Base-by-base conservation (phyloP, 2,329 filamentous ascomycete genomes). In the Teratosphaeria pseudoeucalypti region DNA sequence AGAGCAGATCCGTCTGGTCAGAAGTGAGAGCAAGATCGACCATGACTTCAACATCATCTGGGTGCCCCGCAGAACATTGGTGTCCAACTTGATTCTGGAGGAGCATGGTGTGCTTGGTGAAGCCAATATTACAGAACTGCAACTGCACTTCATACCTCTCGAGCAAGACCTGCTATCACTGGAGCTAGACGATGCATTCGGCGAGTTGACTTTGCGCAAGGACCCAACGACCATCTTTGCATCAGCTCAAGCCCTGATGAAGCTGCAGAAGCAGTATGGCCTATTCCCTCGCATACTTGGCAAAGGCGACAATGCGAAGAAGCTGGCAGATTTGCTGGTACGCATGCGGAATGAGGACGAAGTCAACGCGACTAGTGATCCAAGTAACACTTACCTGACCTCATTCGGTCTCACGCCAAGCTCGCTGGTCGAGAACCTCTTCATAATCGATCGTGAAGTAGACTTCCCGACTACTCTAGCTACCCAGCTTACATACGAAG, bases 41-140 rank as follows among this genome's bases (percentile, higher is more conserved):
- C 94, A 99, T 82, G 92, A 99, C 68, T 96, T 97, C 72, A 92
- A 92, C 63, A 88, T 99, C 67, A 92, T 96, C 72, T 97, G 94
- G 89, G 89, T 95, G 52, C 92, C 95, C 6, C 85, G 94, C 60
- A 88, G 94, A 62, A 97, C 94, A 3, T 79, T 95, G 58, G 87
- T 97, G 58, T 94, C 90, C 66, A 91, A 97, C 72, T 87, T 91
- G 71, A 83, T 97, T 55, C 81, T 99, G 47, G 94, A 99, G 74
- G 91, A 96, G 71, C 88, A 90, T 47, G 94, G 92, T 29, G 90
- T 99, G 14, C 81, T 96, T 55, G 95, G 94, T 60, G 94, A 99
- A 72, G 88, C 92, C 63, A 96, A 85, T 69, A 87, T 97, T 65
- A 82, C 86, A 60, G 92, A 97, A 73, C 84, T 96, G 59, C 89